Evolutionary conservation across 1,284 basidiomycete genomes (phyloP), one percentile per base, ranked within the genome.

Genomic region (Meira nashicola): DNA sequence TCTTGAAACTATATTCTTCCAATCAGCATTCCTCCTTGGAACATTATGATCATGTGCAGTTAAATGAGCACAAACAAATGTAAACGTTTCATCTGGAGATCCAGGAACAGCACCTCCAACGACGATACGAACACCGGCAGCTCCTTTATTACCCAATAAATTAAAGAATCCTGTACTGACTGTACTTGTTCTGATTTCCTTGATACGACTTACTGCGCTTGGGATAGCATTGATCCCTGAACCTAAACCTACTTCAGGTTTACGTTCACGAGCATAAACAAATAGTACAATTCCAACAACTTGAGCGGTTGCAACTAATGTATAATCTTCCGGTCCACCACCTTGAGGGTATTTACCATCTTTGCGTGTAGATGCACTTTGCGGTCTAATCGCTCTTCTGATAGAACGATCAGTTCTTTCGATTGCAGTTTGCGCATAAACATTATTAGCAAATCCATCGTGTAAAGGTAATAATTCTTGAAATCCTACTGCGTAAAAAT

Each of bases 121-220:
- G 44, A 88, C 86, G 76, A 97, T 87, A 49, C 93, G 84, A 39
- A 92, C 83, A 15, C 89, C 93, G 1, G 95, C 92, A 0, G 90
- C 93, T 25, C 91, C 92, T 80, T 98, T 98, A 81, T 97, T 97
- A 11, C 91, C 91, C 89, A 97, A 89, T 65, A 80, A 21, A 2
- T 70, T 66, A 3, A 78, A 41, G 8, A 77, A 53, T 15, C 80
- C 80, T 5, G 73, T 75, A 1, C 74, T 78, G 1, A 73, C 79
- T 4, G 61, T 71, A 6, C 71, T 64, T 10, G 71, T 66, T 23
- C 74, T 59, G 46, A 77, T 66, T 59, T 78, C 76, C 55, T 63
- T 71, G 58, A 76, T 66, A 21, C 73, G 67, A 46, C 62, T 49
- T 5, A 67, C 71, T 14, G 62, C 67, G 25, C 88, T 88, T 89